These are phyloP conservation scores for Pleurotus tuber-regium DNA, from an alignment of 768 basidiomycete species.

Conservation along the genomic window DNA sequence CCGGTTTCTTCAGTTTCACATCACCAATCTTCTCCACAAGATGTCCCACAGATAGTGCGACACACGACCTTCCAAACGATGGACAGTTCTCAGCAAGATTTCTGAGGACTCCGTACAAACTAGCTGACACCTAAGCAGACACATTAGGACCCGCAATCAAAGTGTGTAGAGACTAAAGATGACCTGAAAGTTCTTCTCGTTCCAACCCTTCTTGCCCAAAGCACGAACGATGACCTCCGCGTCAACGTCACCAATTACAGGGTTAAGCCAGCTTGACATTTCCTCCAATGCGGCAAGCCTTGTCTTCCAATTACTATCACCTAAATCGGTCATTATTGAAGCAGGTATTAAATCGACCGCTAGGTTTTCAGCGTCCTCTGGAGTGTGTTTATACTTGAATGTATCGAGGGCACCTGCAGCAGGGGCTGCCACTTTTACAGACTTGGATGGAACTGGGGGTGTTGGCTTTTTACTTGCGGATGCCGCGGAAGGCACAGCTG, in stretches of 20 bases:
- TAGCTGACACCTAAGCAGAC: conserved; percentile 73
- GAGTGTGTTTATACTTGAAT: conserved; percentile 87
- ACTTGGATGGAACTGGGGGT: conserved; percentile 36
- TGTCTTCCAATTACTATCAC: conserved; percentile 92
- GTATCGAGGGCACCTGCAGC: conserved; percentile 65
- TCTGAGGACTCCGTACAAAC: conserved; percentile 77
- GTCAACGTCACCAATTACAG: conserved; percentile 63
- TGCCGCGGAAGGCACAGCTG: conserved; percentile 34
- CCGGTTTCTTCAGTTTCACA: conserved; percentile 94
- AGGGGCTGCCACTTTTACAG: conserved; percentile 35
- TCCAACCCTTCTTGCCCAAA: conserved; percentile 91
- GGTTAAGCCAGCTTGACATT: conserved; percentile 80
- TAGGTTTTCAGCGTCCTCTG: conserved; percentile 88
- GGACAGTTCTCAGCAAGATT: conserved; percentile 76
- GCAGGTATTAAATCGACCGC: conserved; percentile 72
- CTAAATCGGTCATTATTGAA: conserved; percentile 66
- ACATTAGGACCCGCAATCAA: conserved; percentile 3
- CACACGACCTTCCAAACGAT: conserved; percentile 81
- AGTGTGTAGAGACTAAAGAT: background rate
- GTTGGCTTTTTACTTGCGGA: conserved; percentile 44
- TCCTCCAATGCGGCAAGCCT: conserved; percentile 86
- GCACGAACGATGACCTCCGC: conserved; percentile 87
- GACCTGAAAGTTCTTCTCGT: conserved; percentile 99
- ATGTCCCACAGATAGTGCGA: conserved; percentile 77
- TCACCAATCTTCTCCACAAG: conserved; percentile 95